Percentiles rank a stretch among this genome's conserved stretches.
Evolutionary conservation across 2,329 filamentous ascomycete species (phyloP).

Genomic region (Neonectria hederae): DNA sequence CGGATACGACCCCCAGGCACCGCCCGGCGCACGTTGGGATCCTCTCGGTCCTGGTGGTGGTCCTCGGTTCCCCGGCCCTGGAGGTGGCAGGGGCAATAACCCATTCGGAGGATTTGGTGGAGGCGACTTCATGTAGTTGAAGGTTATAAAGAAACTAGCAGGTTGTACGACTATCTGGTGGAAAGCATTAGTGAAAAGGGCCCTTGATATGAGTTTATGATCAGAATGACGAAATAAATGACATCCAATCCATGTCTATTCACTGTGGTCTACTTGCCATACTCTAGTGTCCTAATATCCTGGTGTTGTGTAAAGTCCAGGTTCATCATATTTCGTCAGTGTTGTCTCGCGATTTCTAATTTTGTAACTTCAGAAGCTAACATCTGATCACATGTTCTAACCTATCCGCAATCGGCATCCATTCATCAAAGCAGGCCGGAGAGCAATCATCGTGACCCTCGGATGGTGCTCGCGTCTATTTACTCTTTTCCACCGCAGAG

Average conservation of each 20-base stretch:
- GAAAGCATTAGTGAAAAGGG: constrained; percentile 4
- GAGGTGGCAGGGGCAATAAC: constrained; percentile 50
- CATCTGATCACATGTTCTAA: constrained; percentile 16
- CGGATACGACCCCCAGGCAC: constrained; percentile 72
- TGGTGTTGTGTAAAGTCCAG: constrained; percentile 5
- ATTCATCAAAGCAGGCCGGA: constrained; percentile 30
- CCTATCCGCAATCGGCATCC: constrained; percentile 38
- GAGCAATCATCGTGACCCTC: constrained; percentile 7
- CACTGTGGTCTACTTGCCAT: neutral
- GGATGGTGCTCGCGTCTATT: constrained; percentile 19
- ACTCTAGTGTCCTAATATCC: no score
- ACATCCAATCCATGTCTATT: neutral
- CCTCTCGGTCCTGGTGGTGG: constrained; percentile 76
- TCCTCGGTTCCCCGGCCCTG: constrained; percentile 58
- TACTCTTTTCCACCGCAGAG: constrained; percentile 22
- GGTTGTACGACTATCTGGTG: constrained; percentile 18
- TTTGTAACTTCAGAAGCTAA: constrained; percentile 3
- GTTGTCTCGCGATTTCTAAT: neutral
- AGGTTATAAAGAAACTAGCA: neutral
- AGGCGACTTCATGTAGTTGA: constrained; percentile 45
- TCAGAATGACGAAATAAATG: constrained; percentile 24
- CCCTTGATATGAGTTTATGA: constrained; percentile 19
- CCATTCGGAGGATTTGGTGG: constrained; percentile 52
- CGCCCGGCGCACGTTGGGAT: constrained; percentile 92
- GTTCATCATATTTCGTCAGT: neutral